Percentiles rank a stretch among this genome's conserved stretches.
These are phyloP conservation scores for Persicaria maculosa DNA, from an alignment of 148 eudicot species.

Conservation along the genomic window DNA sequence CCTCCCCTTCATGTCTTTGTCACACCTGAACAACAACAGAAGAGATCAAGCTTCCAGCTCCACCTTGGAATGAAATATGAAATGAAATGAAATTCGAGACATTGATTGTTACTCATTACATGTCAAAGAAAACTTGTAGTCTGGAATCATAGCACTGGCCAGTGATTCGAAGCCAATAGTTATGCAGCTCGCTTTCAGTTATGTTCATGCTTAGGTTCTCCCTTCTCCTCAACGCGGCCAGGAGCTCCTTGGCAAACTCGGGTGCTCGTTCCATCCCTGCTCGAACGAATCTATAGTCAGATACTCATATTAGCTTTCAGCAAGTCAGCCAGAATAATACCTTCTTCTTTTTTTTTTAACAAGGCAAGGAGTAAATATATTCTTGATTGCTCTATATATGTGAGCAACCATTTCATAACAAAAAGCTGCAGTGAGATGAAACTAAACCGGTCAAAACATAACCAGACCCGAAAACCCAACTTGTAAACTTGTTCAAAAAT, in stretches of 20 bases:
- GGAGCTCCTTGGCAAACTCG: conserved; percentile 31
- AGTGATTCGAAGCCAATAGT: conserved; percentile 22
- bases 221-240: conserved; percentile 24
- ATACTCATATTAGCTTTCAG: not conserved
- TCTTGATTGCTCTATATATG: conserved; percentile 1
- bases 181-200: conserved; percentile 25
- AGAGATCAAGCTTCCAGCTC: not conserved
- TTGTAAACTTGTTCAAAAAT: too few species aligned
- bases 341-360: conserved; percentile 19
- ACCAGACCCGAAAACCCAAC: too few species aligned
- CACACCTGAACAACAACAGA: conserved; percentile 24
- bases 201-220: conserved; percentile 13
- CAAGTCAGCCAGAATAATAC: too few species aligned
- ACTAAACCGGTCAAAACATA: too few species aligned
- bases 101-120: conserved; percentile 15
- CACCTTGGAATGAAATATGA: not conserved
- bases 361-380: conserved; percentile 18
- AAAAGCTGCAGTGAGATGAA: not conserved
- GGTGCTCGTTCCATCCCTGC: conserved; percentile 30
- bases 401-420: conserved; percentile 8
- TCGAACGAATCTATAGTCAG: not conserved
- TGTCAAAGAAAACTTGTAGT: conserved; percentile 25
- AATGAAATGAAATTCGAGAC: not conserved
- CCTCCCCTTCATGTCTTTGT: conserved; percentile 29
- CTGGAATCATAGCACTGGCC: conserved; percentile 20